These are phyloP conservation scores for Baorangia bicolor DNA, from an alignment of 768 basidiomycete genomes.

Conservation along the genomic window DNA sequence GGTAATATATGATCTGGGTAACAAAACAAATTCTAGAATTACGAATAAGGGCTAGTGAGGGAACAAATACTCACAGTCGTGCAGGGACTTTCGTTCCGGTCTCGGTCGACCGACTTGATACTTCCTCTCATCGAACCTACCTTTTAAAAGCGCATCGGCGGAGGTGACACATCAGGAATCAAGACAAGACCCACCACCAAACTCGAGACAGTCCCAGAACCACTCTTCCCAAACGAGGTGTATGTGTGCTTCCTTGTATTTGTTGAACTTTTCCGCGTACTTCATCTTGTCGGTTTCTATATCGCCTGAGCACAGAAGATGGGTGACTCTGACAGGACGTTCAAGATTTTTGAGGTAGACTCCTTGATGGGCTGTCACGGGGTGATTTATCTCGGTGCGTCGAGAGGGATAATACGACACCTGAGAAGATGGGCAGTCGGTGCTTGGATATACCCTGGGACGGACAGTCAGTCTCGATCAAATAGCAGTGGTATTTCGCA, in stretches of 20 bases:
- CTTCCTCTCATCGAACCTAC: conserved; percentile 59
- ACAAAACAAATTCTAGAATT: not conserved
- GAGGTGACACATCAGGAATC: not conserved
- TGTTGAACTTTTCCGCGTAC: conserved; percentile 74
- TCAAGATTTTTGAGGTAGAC: conserved; percentile 72
- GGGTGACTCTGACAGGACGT: conserved; percentile 77
- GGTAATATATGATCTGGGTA: conserved; percentile 11
- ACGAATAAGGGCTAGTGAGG: not conserved
- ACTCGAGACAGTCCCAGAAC: conserved; percentile 95
- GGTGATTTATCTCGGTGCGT: conserved; percentile 61
- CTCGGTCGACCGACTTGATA: conserved; percentile 61
- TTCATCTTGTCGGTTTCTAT: conserved; percentile 72
- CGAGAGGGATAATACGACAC: conserved; percentile 69
- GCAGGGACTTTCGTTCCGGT: conserved; percentile 48
- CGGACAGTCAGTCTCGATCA: not conserved
- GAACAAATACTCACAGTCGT: conserved; percentile 16
- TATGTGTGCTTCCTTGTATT: conserved; percentile 66
- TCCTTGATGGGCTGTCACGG: conserved; percentile 61
- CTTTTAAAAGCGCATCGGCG: conserved; percentile 30
- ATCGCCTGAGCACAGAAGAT: conserved; percentile 74
- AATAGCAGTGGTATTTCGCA: conserved; percentile 28
- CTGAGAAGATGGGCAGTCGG: conserved; percentile 72
- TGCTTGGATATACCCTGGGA: conserved; percentile 55
- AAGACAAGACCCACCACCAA: no score
- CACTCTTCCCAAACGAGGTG: conserved; percentile 91